A percentile compares a stretch with the other conserved stretches of the same genome.
Conservation (phyloP, 2,329 filamentous ascomycete genomes). For the Ascochyta clinopodiicola region DNA sequence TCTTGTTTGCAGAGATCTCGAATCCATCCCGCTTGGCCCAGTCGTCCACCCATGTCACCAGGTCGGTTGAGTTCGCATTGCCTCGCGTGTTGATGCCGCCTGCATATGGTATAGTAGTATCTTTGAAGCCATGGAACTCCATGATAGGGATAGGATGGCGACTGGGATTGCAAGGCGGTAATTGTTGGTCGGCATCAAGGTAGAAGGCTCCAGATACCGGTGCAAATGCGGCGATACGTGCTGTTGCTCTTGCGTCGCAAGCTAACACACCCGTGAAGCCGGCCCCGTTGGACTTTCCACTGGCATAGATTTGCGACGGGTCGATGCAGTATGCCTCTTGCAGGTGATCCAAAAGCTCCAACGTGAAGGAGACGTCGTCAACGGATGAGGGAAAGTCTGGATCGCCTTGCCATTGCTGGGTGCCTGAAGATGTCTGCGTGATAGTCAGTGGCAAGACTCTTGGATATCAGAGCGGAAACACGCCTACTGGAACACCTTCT, state of each 20-base stretch:
- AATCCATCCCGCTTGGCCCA: conserved; percentile 49
- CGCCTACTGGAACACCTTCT: conserved; percentile 47
- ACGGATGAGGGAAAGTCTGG: conserved; percentile 46
- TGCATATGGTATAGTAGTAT: conserved; percentile 51
- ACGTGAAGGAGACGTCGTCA: conserved; percentile 55
- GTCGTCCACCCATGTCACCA: conserved; percentile 43
- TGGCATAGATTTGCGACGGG: conserved; percentile 52
- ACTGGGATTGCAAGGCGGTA: conserved; percentile 35
- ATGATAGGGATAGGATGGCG: conserved; percentile 49
- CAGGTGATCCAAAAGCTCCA: conserved; percentile 52
- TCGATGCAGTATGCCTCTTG: conserved; percentile 55
- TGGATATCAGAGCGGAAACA: background rate
- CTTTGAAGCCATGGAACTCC: conserved; percentile 54
- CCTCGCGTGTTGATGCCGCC: conserved; percentile 41
- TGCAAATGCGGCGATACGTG: conserved; percentile 58
- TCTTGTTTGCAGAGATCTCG: conserved; percentile 33
- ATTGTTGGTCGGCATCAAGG: conserved; percentile 29
- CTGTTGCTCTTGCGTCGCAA: conserved; percentile 52
- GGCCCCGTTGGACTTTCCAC: conserved; percentile 63
- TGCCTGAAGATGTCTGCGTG: conserved; percentile 19
- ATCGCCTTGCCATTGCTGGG: conserved; percentile 53
- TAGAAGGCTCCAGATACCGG: conserved; percentile 58
- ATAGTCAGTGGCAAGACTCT: background rate
- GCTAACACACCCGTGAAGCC: conserved; percentile 58
- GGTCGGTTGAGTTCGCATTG: conserved; percentile 27